These are phyloP conservation scores for Ophiostoma ulmi DNA, from an alignment of 2,329 filamentous ascomycete genomes.

Conservation along the genomic window DNA sequence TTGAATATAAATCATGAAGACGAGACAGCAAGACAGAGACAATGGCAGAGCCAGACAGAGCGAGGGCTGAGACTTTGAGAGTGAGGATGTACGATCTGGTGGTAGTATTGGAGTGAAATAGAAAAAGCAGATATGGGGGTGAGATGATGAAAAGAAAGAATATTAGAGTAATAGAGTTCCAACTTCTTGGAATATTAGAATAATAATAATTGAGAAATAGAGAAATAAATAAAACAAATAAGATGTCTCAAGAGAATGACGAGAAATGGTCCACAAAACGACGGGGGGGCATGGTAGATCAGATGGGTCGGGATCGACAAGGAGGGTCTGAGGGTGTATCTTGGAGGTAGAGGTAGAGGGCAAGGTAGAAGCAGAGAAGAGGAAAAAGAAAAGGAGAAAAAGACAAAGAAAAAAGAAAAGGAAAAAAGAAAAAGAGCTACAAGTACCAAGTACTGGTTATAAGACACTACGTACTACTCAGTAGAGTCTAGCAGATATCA, in stretches of 20 bases:
- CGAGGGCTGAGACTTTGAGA: neutral
- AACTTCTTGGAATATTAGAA: neutral
- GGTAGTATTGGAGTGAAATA: neutral
- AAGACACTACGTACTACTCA: neutral
- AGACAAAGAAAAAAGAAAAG: neutral
- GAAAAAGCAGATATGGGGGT: constrained; percentile 18
- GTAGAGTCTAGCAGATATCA: neutral
- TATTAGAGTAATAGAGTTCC: neutral
- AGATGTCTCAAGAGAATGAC: constrained; percentile 2
- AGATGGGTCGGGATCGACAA: constrained; percentile 24
- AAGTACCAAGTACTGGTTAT: neutral
- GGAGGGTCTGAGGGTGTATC: constrained; percentile 11
- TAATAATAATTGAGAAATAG: neutral
- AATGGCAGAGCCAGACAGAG: constrained; percentile 4
- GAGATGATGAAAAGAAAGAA: constrained; percentile 22
- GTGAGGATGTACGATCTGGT: constrained; percentile 4
- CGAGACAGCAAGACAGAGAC: constrained; percentile 1
- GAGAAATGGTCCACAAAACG: constrained; percentile 20
- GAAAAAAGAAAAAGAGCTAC: neutral
- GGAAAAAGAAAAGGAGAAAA: neutral
- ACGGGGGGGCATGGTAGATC: constrained; percentile 20
- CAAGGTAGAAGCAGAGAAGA: neutral
- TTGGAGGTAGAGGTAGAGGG: neutral
- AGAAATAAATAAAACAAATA: constrained; percentile 13
- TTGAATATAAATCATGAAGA: constrained; percentile 23